phyloP scores from a whole-genome alignment of 2,329 filamentous ascomycete genomes.

The Coniosporium uncinatum region DNA sequence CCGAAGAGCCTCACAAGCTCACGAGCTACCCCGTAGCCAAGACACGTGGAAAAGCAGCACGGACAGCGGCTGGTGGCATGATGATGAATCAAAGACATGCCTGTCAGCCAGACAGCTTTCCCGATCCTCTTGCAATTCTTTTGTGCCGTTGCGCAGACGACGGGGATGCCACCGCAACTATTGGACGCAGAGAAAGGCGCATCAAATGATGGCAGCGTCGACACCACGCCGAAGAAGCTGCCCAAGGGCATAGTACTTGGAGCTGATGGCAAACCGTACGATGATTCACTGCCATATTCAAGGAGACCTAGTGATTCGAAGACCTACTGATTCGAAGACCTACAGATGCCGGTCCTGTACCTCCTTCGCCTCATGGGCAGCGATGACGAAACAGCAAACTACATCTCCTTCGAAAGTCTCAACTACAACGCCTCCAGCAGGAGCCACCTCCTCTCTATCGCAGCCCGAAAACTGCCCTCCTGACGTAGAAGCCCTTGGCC shows the following conservation, averaged over 20 bases:
- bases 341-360: conserved; percentile 67
- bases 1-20: too few species aligned
- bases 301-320: too few species aligned
- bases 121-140: conserved; percentile 30
- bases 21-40: too few species aligned
- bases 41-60: too few species aligned
- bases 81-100: too few species aligned
- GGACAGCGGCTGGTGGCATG: too few species aligned
- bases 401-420: conserved; percentile 24
- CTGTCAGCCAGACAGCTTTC: conserved; percentile 21
- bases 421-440: conserved; percentile 25
- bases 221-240: conserved; percentile 41
- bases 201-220: neutral
- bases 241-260: conserved; percentile 71
- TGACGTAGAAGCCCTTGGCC: conserved; percentile 82
- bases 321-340: too few species aligned
- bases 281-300: conserved; percentile 11
- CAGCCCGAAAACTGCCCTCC: conserved; percentile 69
- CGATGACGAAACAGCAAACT: conserved; percentile 37
- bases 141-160: conserved; percentile 24
- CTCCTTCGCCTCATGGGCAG: conserved; percentile 51
- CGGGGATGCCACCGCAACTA: conserved; percentile 27
- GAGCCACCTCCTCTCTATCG: conserved; percentile 9
- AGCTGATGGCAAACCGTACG: conserved; percentile 82
- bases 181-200: conserved; percentile 6